These are phyloP conservation scores for Pulveroboletus sp. DNA, from an alignment of 768 basidiomycete genomes.

Conservation along the genomic window DNA sequence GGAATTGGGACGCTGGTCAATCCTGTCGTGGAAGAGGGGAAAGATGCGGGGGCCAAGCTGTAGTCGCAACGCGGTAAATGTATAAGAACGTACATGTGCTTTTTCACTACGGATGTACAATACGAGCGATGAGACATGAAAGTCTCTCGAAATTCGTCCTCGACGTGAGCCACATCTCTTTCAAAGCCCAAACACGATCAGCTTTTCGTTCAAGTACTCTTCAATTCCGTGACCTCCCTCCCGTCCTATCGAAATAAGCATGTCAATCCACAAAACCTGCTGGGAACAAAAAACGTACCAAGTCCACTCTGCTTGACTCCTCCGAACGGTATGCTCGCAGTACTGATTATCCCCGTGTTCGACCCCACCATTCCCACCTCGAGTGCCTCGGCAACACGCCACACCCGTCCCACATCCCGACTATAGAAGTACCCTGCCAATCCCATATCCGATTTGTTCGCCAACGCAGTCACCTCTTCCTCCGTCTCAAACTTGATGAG, in stretches of 20 bases:
- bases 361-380: constrained; percentile 93
- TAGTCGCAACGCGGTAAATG: constrained; percentile 20
- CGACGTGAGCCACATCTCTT: too few species aligned
- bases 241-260: constrained; percentile 43
- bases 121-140: neutral
- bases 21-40: constrained; percentile 68
- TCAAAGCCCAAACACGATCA: constrained; percentile 74
- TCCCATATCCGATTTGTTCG: constrained; percentile 81
- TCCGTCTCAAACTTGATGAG: constrained; percentile 91
- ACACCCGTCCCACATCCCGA: constrained; percentile 81
- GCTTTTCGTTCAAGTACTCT: constrained; percentile 82
- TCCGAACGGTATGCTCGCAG: constrained; percentile 83
- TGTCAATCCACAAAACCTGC: neutral
- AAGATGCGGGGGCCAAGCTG: constrained; percentile 37
- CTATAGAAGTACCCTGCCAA: constrained; percentile 95
- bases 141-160: neutral
- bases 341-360: constrained; percentile 79
- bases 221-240: constrained; percentile 90
- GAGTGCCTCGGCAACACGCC: constrained; percentile 91
- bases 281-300: constrained; percentile 31
- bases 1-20: constrained; percentile 83
- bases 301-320: constrained; percentile 89
- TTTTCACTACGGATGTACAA: too few species aligned
- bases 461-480: constrained; percentile 84
- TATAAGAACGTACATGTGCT: too few species aligned